These are phyloP conservation scores for Alternaria atra DNA, from an alignment of 2,329 filamentous ascomycete species.

Conservation along the genomic window DNA sequence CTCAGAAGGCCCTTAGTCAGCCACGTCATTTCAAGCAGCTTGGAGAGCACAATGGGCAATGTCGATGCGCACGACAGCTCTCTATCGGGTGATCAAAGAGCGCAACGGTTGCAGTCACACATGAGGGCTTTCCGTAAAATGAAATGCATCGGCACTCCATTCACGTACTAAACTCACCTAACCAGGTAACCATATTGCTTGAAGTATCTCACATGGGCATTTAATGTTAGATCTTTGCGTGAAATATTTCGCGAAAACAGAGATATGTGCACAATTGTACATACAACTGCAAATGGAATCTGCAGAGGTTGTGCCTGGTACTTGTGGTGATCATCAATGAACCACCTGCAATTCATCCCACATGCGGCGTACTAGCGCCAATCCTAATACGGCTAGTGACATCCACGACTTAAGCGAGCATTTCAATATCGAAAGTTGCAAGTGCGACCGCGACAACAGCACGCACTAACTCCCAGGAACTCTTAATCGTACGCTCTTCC, in stretches of 20 bases:
- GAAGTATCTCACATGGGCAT: not conserved
- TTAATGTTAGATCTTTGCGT: not conserved
- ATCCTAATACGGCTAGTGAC: slow-evolving; percentile 1
- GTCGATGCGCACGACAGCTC: not conserved
- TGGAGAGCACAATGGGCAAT: not conserved
- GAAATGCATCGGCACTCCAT: not conserved
- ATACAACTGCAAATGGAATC: not conserved
- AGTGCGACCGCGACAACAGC: slow-evolving; percentile 41
- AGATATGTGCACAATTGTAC: not conserved
- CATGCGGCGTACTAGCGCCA: not conserved
- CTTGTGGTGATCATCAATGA: not conserved
- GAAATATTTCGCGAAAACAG: not conserved
- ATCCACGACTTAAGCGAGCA: slow-evolving; percentile 22
- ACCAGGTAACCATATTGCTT: not conserved
- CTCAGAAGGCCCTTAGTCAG: slow-evolving; percentile 33
- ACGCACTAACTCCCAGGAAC: slow-evolving; percentile 45
- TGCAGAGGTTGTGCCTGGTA: not conserved
- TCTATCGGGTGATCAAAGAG: not conserved
- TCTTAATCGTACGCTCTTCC: slow-evolving; percentile 37
- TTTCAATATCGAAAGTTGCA: slow-evolving; percentile 15
- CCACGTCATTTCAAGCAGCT: slow-evolving; percentile 7
- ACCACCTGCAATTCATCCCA: not conserved
- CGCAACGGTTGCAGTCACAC: not conserved
- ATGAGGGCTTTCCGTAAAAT: not conserved
- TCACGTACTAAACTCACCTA: not conserved